These are phyloP conservation scores for Tolypocladium inflatum DNA, from an alignment of 2,329 filamentous ascomycete genomes.

Conservation along the genomic window DNA sequence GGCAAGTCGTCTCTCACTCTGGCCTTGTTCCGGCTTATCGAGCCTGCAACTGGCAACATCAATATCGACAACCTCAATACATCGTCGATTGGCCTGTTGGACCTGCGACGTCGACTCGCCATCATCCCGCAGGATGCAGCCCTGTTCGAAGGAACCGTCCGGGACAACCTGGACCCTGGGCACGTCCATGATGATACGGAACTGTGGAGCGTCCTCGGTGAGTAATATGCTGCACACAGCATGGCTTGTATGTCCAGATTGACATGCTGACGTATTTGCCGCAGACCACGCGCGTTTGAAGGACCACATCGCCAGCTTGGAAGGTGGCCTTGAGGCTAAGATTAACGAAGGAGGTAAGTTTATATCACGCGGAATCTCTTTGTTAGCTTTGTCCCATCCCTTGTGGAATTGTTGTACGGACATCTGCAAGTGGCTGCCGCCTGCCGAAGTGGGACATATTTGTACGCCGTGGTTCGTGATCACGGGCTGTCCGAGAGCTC, in stretches of 20 bases:
- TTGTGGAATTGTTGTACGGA: not conserved
- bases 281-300: constrained; percentile 87
- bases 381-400: not conserved
- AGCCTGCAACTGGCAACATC: constrained; percentile 72
- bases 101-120: constrained; percentile 78
- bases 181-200: constrained; percentile 96
- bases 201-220: constrained; percentile 89
- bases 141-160: constrained; percentile 84
- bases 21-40: constrained; percentile 91
- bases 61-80: constrained; percentile 86
- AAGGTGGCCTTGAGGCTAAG: constrained; percentile 79
- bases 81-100: constrained; percentile 78
- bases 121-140: constrained; percentile 98
- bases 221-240: constrained; percentile 23
- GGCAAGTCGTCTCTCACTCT: constrained; percentile 93
- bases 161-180: constrained; percentile 91
- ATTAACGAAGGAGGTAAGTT: constrained; percentile 87
- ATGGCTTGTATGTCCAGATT: not conserved
- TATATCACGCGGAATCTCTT: not conserved
- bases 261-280: constrained; percentile 3
- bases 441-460: not conserved
- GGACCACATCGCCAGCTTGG: constrained; percentile 79
- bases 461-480: not conserved
- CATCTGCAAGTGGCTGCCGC: not conserved
- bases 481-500: not conserved